Evolutionary conservation across 495 filamentous ascomycete genomes (phyloP).

Genomic region (Neurospora sp.): DNA sequence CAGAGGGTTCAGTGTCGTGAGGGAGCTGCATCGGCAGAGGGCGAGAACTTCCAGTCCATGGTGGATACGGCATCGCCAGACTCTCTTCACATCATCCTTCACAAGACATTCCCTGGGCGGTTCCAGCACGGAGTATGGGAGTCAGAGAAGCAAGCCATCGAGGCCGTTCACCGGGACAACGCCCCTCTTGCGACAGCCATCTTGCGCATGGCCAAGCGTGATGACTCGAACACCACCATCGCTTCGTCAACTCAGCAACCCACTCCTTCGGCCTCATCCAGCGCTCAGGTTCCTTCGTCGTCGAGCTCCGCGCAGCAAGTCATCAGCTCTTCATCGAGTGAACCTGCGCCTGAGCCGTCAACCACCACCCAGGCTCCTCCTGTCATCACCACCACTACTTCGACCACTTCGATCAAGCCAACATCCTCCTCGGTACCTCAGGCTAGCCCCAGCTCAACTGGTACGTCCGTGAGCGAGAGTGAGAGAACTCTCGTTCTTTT

Average conservation of each 20-base stretch:
- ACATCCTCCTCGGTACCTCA: not conserved
- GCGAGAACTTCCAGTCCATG: constrained; percentile 16
- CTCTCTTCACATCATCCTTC: constrained; percentile 28
- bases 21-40: not conserved
- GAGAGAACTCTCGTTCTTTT: constrained; percentile 8
- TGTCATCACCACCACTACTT: not conserved
- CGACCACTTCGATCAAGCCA: constrained; percentile 1
- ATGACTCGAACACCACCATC: constrained; percentile 14
- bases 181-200: constrained; percentile 24
- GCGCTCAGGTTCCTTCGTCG: not conserved
- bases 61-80: constrained; percentile 27
- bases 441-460: not conserved
- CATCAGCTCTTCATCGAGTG: not conserved
- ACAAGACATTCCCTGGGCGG: constrained; percentile 27
- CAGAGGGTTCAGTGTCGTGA: constrained; percentile 8
- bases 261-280: constrained; percentile 2
- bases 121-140: constrained; percentile 28
- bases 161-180: constrained; percentile 21
- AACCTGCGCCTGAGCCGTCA: not conserved
- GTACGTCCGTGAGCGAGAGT: constrained; percentile 7
- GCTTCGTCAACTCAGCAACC: not conserved
- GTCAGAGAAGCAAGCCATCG: constrained; percentile 25
- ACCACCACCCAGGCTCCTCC: constrained; percentile 7
- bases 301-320: not conserved
- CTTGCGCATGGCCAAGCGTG: constrained; percentile 30